These are phyloP conservation scores for Annulohypoxylon nitens DNA, from an alignment of 495 filamentous ascomycete genomes.

Conservation along the genomic window DNA sequence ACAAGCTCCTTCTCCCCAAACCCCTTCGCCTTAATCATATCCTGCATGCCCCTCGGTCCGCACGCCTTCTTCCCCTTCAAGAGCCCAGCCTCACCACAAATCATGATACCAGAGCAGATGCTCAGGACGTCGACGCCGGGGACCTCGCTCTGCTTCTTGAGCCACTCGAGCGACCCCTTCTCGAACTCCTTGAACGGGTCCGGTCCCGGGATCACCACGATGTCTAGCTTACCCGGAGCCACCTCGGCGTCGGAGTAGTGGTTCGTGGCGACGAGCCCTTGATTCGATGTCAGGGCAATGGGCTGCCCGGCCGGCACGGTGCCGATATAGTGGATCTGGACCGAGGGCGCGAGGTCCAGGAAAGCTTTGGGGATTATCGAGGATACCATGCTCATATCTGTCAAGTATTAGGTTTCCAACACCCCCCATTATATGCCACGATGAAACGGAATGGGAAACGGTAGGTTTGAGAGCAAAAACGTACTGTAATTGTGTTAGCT, in stretches of 20 bases:
- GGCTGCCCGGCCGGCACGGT: constrained; percentile 45
- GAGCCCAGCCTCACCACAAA: constrained; percentile 65
- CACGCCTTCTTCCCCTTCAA: constrained; percentile 62
- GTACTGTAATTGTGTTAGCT: constrained; percentile 34
- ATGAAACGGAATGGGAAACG: neutral
- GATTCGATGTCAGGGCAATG: constrained; percentile 54
- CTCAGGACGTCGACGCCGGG: constrained; percentile 62
- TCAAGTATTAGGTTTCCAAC: neutral
- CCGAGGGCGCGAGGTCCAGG: constrained; percentile 54
- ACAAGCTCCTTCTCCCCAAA: constrained; percentile 60
- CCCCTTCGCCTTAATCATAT: constrained; percentile 58
- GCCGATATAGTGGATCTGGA: constrained; percentile 63
- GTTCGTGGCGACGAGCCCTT: constrained; percentile 56
- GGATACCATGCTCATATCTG: constrained; percentile 50
- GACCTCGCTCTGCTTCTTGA: constrained; percentile 57
- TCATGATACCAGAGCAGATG: constrained; percentile 67
- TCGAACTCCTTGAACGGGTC: constrained; percentile 56
- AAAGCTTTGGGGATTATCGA: constrained; percentile 53
- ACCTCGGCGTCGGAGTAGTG: constrained; percentile 59
- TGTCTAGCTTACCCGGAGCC: constrained; percentile 64
- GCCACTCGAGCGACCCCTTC: constrained; percentile 58
- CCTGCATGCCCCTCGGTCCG: constrained; percentile 66
- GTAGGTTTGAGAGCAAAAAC: neutral
- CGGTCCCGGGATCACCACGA: constrained; percentile 67
- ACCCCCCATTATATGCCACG: neutral